phyloP scores from a whole-genome alignment of 1,284 basidiomycete genomes.

The Leccinum pallidistipes region DNA sequence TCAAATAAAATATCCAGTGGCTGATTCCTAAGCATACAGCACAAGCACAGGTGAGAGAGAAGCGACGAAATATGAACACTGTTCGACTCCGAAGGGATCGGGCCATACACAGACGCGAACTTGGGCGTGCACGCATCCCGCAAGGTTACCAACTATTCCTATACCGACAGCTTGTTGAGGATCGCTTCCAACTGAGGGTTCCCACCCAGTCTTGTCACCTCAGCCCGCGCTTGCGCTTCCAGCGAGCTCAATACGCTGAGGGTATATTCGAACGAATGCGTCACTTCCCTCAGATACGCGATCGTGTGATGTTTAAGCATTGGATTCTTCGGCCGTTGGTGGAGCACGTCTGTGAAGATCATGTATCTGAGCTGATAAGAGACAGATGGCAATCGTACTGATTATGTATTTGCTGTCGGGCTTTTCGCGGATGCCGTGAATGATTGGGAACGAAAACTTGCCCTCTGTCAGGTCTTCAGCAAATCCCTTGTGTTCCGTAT shows the following conservation, averaged over 20 bases:
- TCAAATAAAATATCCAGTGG: neutral
- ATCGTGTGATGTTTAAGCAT: slow-evolving; percentile 80
- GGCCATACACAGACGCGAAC: neutral
- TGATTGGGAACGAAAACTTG: slow-evolving; percentile 94
- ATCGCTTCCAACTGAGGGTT: slow-evolving; percentile 27
- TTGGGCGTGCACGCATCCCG: neutral
- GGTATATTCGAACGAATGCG: slow-evolving; percentile 74
- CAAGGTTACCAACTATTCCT: neutral
- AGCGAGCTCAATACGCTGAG: slow-evolving; percentile 53
- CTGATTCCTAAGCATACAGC: neutral
- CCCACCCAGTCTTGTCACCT: slow-evolving; percentile 28
- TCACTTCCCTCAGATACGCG: slow-evolving; percentile 67
- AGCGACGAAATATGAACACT: neutral
- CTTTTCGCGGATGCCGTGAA: slow-evolving; percentile 85
- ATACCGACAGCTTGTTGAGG: slow-evolving; percentile 20
- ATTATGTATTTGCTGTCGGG: slow-evolving; percentile 73
- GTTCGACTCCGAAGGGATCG: neutral
- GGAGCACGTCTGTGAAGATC: slow-evolving; percentile 69
- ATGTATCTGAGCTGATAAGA: slow-evolving; percentile 1
- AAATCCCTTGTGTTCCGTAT: slow-evolving; percentile 89
- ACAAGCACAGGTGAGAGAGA: neutral
- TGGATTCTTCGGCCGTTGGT: slow-evolving; percentile 77
- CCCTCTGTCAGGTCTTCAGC: slow-evolving; percentile 95
- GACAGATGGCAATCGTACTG: slow-evolving; percentile 53
- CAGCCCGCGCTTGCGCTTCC: slow-evolving; percentile 45